Evolutionary conservation across 2,329 filamentous ascomycete genomes (phyloP).

Genomic region (Eutypella sp.): DNA sequence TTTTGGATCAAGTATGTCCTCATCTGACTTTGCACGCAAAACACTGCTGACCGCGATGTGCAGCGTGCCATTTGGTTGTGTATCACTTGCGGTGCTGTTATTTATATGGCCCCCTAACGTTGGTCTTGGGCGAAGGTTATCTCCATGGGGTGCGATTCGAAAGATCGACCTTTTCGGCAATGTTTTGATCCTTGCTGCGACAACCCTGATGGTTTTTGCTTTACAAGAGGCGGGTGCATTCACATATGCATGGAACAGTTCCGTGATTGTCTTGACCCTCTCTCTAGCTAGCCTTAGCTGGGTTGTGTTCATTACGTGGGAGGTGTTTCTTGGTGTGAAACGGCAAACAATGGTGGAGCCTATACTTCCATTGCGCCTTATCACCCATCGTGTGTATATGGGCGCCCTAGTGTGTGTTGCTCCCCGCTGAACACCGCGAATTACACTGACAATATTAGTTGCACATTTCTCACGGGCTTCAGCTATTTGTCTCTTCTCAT

Average conservation of each 20-base stretch:
- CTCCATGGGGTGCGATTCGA: conserved; percentile 33
- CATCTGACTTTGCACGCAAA: not conserved
- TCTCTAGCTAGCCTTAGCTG: conserved; percentile 43
- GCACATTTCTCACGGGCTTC: conserved; percentile 53
- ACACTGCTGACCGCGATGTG: conserved; percentile 8
- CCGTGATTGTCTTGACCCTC: conserved; percentile 45
- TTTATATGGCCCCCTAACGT: conserved; percentile 39
- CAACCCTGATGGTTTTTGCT: conserved; percentile 50
- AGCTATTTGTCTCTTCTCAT: conserved; percentile 55
- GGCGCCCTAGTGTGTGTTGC: conserved; percentile 43
- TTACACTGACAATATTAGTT: conserved; percentile 28
- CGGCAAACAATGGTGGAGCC: conserved; percentile 40
- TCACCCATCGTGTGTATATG: conserved; percentile 44
- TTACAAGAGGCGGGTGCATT: conserved; percentile 53
- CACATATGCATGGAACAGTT: conserved; percentile 46
- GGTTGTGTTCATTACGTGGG: conserved; percentile 46
- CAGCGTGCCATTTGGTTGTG: conserved; percentile 45
- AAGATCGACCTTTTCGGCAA: conserved; percentile 51
- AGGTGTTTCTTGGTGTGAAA: conserved; percentile 38
- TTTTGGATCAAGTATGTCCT: conserved; percentile 55
- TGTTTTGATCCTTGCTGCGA: conserved; percentile 44
- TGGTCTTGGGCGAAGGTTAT: conserved; percentile 30
- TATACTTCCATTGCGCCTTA: conserved; percentile 49
- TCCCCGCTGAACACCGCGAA: not conserved
- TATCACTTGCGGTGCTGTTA: conserved; percentile 43